These are phyloP conservation scores for Phytophthora citricola DNA, from an alignment of 352 stramenopile genomes.

Conservation along the genomic window DNA sequence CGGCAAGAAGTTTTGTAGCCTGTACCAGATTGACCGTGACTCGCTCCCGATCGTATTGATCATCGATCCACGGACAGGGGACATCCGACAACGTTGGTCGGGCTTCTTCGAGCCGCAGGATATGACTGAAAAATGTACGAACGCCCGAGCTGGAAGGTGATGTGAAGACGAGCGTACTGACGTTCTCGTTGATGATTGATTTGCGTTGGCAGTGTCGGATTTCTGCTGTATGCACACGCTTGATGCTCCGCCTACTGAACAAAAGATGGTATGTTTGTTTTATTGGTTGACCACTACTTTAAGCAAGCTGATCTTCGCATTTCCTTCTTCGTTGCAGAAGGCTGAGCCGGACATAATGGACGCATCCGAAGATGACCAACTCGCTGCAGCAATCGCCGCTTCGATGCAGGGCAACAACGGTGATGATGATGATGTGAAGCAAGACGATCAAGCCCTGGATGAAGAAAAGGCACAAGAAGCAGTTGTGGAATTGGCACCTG, in stretches of 20 bases:
- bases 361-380: slow-evolving; percentile 76
- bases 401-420: slow-evolving; percentile 64
- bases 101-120: slow-evolving; percentile 74
- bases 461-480: slow-evolving; percentile 47
- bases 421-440: slow-evolving; percentile 41
- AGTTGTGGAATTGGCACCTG: slow-evolving; percentile 51
- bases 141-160: slow-evolving; percentile 11
- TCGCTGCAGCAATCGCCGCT: slow-evolving; percentile 81
- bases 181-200: background rate
- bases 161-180: background rate
- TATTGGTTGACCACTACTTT: background rate
- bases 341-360: slow-evolving; percentile 51
- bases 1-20: slow-evolving; percentile 82
- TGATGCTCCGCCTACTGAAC: slow-evolving; percentile 29
- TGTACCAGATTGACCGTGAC: slow-evolving; percentile 82
- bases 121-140: slow-evolving; percentile 77
- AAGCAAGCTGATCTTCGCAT: background rate
- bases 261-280: slow-evolving; percentile 25
- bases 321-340: slow-evolving; percentile 21
- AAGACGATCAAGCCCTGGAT: slow-evolving; percentile 38
- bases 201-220: slow-evolving; percentile 54
- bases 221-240: slow-evolving; percentile 66
- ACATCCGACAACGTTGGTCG: slow-evolving; percentile 71
- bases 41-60: slow-evolving; percentile 76
- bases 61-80: slow-evolving; percentile 78